These are phyloP conservation scores for Reutealis trisperma DNA, from an alignment of 345 rosid genomes.

Conservation along the genomic window DNA sequence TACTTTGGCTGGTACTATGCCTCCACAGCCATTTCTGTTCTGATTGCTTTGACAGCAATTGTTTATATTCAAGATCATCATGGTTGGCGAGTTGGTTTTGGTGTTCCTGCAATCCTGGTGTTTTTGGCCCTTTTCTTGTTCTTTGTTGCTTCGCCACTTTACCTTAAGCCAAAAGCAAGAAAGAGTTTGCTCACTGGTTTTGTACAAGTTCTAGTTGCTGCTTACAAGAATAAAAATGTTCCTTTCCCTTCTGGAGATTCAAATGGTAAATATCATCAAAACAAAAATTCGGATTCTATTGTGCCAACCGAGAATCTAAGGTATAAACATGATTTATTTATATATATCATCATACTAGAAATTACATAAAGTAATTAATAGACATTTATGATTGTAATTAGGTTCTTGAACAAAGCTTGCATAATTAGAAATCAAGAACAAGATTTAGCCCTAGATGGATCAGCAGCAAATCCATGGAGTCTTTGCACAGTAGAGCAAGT, in stretches of 20 bases:
- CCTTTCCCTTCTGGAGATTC: conserved; percentile 44
- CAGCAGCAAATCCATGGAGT: conserved; percentile 43
- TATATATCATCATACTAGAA: not conserved
- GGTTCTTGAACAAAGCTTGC: conserved; percentile 64
- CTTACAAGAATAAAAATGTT: conserved; percentile 40
- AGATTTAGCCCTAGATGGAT: conserved; percentile 37
- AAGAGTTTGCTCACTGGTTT: conserved; percentile 46
- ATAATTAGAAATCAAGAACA: conserved; percentile 31
- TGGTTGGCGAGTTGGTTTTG: conserved; percentile 65
- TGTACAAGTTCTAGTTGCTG: conserved; percentile 45
- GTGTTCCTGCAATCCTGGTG: conserved; percentile 47
- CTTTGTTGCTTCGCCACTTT: conserved; percentile 48
- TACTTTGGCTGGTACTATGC: conserved; percentile 58
- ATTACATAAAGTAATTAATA: not conserved
- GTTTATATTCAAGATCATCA: conserved; percentile 53
- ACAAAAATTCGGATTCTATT: conserved; percentile 44
- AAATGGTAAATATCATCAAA: conserved; percentile 44
- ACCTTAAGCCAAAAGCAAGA: conserved; percentile 39
- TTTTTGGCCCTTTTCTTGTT: conserved; percentile 42
- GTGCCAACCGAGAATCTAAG: conserved; percentile 42
- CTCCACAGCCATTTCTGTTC: conserved; percentile 32
- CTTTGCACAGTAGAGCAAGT: conserved; percentile 63
- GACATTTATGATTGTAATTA: conserved; percentile 36
- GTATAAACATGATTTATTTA: not conserved
- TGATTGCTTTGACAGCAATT: conserved; percentile 41